Evolutionary conservation across 495 filamentous ascomycete genomes (phyloP).

Genomic region (Collariella sp.): DNA sequence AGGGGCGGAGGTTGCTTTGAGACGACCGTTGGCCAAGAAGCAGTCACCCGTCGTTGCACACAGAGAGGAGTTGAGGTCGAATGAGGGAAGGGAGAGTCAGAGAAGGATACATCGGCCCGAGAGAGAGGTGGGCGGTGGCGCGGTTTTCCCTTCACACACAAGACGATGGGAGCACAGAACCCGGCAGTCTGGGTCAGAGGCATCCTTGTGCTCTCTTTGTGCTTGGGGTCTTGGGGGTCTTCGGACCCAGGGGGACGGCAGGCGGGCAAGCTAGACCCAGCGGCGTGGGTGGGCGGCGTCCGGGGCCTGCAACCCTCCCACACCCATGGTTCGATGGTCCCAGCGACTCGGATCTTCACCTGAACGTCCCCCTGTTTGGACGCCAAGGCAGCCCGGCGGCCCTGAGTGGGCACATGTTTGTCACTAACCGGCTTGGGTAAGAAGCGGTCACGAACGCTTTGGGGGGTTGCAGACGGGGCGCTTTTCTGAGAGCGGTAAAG

Average conservation of each 20-base stretch:
- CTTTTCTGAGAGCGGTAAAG: background rate
- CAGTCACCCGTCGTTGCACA: background rate
- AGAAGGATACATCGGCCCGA: background rate
- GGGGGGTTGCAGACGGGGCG: background rate
- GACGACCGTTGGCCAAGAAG: background rate
- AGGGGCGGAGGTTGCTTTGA: background rate
- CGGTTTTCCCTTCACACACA: background rate
- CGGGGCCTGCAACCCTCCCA: background rate
- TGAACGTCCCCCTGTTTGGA: background rate
- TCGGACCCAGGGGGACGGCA: background rate
- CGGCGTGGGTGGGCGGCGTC: constrained; percentile 5
- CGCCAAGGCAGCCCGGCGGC: background rate
- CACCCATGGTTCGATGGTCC: background rate
- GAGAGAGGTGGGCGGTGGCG: background rate
- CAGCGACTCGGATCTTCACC: constrained; percentile 6
- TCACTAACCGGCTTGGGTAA: background rate
- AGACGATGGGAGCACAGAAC: constrained; percentile 1
- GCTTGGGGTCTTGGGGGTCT: background rate
- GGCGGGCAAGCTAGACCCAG: background rate
- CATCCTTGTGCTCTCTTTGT: constrained; percentile 4
- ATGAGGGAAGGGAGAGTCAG: background rate
- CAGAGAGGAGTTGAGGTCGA: background rate
- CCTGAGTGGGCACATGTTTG: background rate
- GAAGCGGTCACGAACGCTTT: background rate
- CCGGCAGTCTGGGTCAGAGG: constrained; percentile 10